Conservation (phyloP, 1,284 basidiomycete species). For the Baeospora myosura region DNA sequence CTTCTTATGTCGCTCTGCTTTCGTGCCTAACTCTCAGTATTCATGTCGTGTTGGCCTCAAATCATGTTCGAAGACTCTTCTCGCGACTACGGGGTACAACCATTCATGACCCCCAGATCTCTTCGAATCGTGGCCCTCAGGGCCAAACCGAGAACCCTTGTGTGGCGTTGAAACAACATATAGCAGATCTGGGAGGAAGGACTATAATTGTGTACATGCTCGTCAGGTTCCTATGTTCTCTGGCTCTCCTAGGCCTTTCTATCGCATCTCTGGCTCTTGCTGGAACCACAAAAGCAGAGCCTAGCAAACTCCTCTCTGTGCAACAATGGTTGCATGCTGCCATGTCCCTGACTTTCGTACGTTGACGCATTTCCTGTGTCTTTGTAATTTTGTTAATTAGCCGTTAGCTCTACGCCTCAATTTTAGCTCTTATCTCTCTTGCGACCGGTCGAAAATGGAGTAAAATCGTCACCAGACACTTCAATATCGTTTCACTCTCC, state of each 20-base stretch:
- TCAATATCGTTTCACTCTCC: slow-evolving; percentile 28
- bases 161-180: slow-evolving; percentile 20
- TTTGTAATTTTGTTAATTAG: background rate
- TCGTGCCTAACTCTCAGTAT: slow-evolving; percentile 22
- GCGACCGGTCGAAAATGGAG: slow-evolving; percentile 23
- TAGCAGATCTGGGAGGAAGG: slow-evolving; percentile 22
- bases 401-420: slow-evolving; percentile 21
- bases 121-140: background rate
- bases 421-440: slow-evolving; percentile 26
- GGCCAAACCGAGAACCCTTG: slow-evolving; percentile 13
- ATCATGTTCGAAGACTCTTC: slow-evolving; percentile 2
- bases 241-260: slow-evolving; percentile 30
- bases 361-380: slow-evolving; percentile 8
- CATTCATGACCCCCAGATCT: background rate
- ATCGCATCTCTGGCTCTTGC: slow-evolving; percentile 22
- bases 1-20: slow-evolving; percentile 20
- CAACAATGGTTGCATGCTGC: slow-evolving; percentile 24
- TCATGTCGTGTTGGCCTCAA: slow-evolving; percentile 17
- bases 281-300: slow-evolving; percentile 16
- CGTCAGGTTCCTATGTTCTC: slow-evolving; percentile 27
- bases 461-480: slow-evolving; percentile 23
- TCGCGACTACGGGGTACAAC: background rate
- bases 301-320: slow-evolving; percentile 9
- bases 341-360: slow-evolving; percentile 28
- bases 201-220: slow-evolving; percentile 28